These are phyloP conservation scores for Citrus maxima DNA, from an alignment of 345 rosid species.

Conservation along the genomic window DNA sequence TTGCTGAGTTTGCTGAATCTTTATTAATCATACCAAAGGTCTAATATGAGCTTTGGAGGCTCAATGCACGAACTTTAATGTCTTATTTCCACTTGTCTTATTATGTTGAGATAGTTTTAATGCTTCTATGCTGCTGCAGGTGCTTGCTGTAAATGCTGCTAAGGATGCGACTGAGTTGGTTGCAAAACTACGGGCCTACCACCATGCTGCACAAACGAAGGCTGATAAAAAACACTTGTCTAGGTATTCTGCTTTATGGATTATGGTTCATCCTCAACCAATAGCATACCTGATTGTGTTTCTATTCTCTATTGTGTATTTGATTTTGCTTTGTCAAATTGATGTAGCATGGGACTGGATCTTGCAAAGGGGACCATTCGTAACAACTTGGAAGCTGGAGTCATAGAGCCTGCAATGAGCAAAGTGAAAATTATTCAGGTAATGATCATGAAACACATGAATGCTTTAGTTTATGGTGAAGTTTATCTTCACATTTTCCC, in stretches of 20 bases:
- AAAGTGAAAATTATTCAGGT: constrained; percentile 99
- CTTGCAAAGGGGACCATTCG: constrained; percentile 76
- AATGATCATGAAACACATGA: neutral
- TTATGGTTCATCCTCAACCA: neutral
- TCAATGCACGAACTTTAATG: neutral
- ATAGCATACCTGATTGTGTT: neutral
- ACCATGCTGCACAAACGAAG: constrained; percentile 92
- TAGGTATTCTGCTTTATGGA: constrained; percentile 42
- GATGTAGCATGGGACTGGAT: constrained; percentile 92
- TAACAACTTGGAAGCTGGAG: constrained; percentile 97
- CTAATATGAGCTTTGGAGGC: neutral
- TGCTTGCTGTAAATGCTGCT: constrained; percentile 95
- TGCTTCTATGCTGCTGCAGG: constrained; percentile 31
- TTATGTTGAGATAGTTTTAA: neutral
- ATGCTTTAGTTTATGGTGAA: neutral
- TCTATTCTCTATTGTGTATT: neutral
- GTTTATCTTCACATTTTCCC: neutral
- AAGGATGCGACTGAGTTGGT: constrained; percentile 96
- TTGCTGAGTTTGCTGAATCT: constrained; percentile 96
- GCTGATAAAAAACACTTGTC: constrained; percentile 90
- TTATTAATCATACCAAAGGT: constrained; percentile 89
- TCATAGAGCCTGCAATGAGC: constrained; percentile 99
- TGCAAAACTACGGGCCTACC: constrained; percentile 91
- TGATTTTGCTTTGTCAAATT: constrained; percentile 1
- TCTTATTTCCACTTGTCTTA: neutral